These are phyloP conservation scores for Diaporthe sp. DNA, from an alignment of 2,329 filamentous ascomycete species.

Conservation along the genomic window DNA sequence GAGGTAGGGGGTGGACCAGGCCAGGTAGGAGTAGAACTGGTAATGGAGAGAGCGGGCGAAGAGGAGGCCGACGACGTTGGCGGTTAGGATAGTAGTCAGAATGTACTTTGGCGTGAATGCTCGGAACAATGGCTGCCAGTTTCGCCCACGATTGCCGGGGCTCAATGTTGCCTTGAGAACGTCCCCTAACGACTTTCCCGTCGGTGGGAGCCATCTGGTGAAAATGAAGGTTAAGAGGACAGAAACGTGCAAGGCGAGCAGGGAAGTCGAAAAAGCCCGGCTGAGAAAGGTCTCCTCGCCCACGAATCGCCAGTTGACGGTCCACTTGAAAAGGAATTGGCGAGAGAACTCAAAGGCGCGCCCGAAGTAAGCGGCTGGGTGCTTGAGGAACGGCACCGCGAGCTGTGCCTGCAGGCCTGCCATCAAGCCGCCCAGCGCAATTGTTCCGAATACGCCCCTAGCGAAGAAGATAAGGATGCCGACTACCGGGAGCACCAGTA, in stretches of 20 bases:
- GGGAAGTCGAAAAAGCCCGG: constrained; percentile 74
- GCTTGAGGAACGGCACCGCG: constrained; percentile 77
- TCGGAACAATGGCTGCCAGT: constrained; percentile 38
- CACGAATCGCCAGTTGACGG: constrained; percentile 98
- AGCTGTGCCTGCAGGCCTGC: constrained; percentile 71
- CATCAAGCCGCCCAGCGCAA: constrained; percentile 52
- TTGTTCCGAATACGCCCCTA: constrained; percentile 79
- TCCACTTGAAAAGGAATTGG: constrained; percentile 97
- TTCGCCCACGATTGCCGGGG: constrained; percentile 54
- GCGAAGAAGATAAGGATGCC: constrained; percentile 82
- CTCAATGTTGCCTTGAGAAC: constrained; percentile 64
- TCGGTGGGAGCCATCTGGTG: constrained; percentile 80
- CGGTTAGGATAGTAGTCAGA: constrained; percentile 81
- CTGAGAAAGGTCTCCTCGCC: constrained; percentile 84
- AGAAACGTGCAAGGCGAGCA: constrained; percentile 76
- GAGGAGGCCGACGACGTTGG: constrained; percentile 84
- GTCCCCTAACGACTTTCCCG: constrained; percentile 68
- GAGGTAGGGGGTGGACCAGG: constrained; percentile 89
- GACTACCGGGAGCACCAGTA: constrained; percentile 86
- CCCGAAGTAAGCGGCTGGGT: constrained; percentile 79
- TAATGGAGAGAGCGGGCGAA: constrained; percentile 93
- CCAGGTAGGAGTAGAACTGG: constrained; percentile 94
- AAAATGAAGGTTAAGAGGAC: constrained; percentile 77
- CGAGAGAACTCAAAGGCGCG: constrained; percentile 92
- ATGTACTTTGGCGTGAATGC: constrained; percentile 75